These are phyloP conservation scores for Hanseniaspora occidentalis DNA, from an alignment of 805 yeast genomes.

Conservation along the genomic window DNA sequence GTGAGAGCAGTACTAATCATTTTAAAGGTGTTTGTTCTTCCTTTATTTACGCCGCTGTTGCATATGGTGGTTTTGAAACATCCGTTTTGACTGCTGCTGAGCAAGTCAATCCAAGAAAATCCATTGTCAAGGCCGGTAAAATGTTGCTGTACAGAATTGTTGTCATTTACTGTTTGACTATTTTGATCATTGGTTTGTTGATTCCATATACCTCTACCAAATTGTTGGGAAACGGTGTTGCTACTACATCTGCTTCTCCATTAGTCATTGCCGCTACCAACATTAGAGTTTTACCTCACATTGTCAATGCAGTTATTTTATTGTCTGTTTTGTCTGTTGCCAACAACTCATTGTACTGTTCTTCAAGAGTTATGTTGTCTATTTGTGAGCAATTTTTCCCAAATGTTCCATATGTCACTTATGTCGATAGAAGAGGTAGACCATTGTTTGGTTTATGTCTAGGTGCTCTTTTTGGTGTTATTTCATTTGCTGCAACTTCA, in stretches of 20 bases:
- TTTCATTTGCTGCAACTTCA: constrained; percentile 56
- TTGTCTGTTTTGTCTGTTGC: constrained; percentile 72
- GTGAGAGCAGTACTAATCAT: constrained; percentile 27
- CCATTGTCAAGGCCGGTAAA: constrained; percentile 45
- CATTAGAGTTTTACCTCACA: constrained; percentile 55
- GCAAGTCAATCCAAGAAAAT: constrained; percentile 39
- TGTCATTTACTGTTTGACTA: constrained; percentile 36
- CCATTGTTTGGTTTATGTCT: constrained; percentile 43
- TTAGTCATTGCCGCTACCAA: constrained; percentile 46
- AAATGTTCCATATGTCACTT: constrained; percentile 30
- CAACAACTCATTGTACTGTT: constrained; percentile 66
- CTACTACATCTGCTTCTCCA: constrained; percentile 50
- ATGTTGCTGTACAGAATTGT: constrained; percentile 44
- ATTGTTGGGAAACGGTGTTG: constrained; percentile 30
- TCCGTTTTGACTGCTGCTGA: constrained; percentile 51
- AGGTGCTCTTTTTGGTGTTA: constrained; percentile 43
- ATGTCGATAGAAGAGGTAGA: constrained; percentile 46
- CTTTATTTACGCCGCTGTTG: constrained; percentile 45
- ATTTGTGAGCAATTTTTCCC: constrained; percentile 24
- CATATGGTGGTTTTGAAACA: constrained; percentile 50
- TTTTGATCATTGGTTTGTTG: constrained; percentile 36
- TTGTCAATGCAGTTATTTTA: constrained; percentile 67
- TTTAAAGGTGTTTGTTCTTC: constrained; percentile 43
- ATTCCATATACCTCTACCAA: constrained; percentile 38
- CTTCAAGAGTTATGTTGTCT: constrained; percentile 55